phyloP scores from a whole-genome alignment of 495 filamentous ascomycete species.

The Sabuloglossum arenarium region DNA sequence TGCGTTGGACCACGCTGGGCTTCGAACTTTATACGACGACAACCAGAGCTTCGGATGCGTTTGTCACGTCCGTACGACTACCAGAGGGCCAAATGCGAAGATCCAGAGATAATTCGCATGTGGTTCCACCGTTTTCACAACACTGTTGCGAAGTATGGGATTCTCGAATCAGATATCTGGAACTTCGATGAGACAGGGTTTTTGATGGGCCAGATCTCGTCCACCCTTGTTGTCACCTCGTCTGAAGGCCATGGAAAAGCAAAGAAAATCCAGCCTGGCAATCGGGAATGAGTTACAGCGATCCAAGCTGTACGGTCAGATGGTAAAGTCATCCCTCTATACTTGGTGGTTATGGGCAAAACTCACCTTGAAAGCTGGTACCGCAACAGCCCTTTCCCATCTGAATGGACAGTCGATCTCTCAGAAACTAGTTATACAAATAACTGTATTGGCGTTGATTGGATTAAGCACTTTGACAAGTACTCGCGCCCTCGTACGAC shows the following conservation, averaged over 20 bases:
- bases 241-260: not conserved
- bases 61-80: constrained; percentile 3
- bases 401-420: not conserved
- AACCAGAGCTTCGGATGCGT: not conserved
- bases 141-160: constrained; percentile 4
- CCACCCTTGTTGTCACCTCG: constrained; percentile 1
- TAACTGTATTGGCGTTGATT: constrained; percentile 1
- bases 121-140: constrained; percentile 4
- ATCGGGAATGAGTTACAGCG: constrained; percentile 1
- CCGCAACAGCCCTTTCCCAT: not conserved
- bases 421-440: not conserved
- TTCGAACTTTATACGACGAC: not conserved
- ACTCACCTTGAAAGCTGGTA: not conserved
- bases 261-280: not conserved
- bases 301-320: not conserved
- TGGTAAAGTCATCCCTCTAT: not conserved
- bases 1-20: not conserved
- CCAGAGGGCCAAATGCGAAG: constrained; percentile 5
- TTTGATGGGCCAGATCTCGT: constrained; percentile 7
- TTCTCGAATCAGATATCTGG: constrained; percentile 5
- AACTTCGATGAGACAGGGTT: constrained; percentile 9
- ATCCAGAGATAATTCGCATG: constrained; percentile 5
- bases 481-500: not conserved
- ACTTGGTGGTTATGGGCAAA: not conserved
- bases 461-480: not conserved